These are phyloP conservation scores for Rubroshorea leprosula DNA, from an alignment of 345 rosid species.

Conservation along the genomic window DNA sequence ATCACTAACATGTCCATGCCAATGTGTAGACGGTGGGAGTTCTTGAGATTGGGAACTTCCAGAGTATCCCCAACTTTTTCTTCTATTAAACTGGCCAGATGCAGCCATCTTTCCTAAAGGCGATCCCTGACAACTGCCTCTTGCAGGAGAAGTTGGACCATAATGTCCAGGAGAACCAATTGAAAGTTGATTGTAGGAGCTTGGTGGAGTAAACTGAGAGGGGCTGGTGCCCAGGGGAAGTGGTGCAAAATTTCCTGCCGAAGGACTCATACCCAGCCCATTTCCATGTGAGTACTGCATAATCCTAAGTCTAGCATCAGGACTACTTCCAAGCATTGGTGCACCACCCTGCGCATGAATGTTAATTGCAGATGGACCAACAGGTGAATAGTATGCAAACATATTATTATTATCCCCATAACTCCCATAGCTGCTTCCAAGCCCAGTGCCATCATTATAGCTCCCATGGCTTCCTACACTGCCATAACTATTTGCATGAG, in stretches of 20 bases:
- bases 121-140: slow-evolving; percentile 86
- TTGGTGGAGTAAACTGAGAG: slow-evolving; percentile 92
- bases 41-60: slow-evolving; percentile 76
- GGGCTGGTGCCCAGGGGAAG: slow-evolving; percentile 96
- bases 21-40: slow-evolving; percentile 40
- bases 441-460: slow-evolving; percentile 74
- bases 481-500: slow-evolving; percentile 80
- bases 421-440: slow-evolving; percentile 88
- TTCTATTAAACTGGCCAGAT: slow-evolving; percentile 71
- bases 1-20: slow-evolving; percentile 67
- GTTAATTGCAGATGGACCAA: slow-evolving; percentile 74
- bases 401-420: slow-evolving; percentile 69
- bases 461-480: slow-evolving; percentile 97
- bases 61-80: slow-evolving; percentile 70
- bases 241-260: slow-evolving; percentile 86
- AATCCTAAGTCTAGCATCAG: slow-evolving; percentile 79
- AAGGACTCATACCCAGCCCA: slow-evolving; percentile 88
- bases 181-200: slow-evolving; percentile 55
- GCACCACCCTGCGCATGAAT: slow-evolving; percentile 68
- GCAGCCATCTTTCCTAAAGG: slow-evolving; percentile 86
- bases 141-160: slow-evolving; percentile 93
- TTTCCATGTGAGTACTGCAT: slow-evolving; percentile 73
- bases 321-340: slow-evolving; percentile 82
- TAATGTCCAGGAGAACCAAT: slow-evolving; percentile 89
- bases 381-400: slow-evolving; percentile 91